Conservation (phyloP, 2,329 filamentous ascomycete species). For the Colletotrichum chrysophilum region DNA sequence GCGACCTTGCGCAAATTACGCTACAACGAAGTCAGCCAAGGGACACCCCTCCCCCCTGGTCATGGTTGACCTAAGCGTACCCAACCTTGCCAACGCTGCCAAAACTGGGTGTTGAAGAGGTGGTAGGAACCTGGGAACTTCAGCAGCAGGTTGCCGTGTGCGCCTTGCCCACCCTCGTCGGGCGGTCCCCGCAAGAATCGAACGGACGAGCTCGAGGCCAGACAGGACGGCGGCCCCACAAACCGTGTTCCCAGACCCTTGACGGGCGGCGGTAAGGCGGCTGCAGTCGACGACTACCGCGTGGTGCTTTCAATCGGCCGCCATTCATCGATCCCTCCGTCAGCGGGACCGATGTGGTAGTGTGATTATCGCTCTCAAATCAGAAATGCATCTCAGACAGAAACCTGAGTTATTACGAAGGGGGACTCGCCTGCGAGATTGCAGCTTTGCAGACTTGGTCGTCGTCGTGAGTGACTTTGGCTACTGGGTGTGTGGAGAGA, state of each 20-base stretch:
- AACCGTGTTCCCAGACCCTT: conserved; percentile 19
- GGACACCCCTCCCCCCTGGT: background rate
- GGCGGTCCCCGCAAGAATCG: conserved; percentile 15
- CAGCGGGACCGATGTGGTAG: conserved; percentile 2
- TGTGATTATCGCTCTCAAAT: conserved; percentile 5
- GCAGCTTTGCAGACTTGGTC: background rate
- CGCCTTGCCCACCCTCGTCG: background rate
- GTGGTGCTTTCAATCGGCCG: conserved; percentile 8
- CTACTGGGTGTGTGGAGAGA: background rate
- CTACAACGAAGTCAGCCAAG: background rate
- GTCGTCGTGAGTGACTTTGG: background rate
- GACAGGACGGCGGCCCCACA: conserved; percentile 16
- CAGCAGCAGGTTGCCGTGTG: background rate
- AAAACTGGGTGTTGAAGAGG: background rate
- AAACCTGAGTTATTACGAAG: background rate
- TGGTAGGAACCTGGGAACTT: background rate
- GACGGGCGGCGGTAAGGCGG: conserved; percentile 18
- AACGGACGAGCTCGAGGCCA: background rate
- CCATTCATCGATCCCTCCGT: conserved; percentile 10
- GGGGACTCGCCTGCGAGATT: conserved; percentile 3
- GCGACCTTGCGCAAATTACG: background rate
- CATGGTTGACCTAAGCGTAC: background rate
- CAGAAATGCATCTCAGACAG: conserved; percentile 16
- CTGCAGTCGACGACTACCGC: conserved; percentile 23
- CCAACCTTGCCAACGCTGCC: background rate